Conservation (phyloP, 441 rosid species). For the Biscutella auriculata region DNA sequence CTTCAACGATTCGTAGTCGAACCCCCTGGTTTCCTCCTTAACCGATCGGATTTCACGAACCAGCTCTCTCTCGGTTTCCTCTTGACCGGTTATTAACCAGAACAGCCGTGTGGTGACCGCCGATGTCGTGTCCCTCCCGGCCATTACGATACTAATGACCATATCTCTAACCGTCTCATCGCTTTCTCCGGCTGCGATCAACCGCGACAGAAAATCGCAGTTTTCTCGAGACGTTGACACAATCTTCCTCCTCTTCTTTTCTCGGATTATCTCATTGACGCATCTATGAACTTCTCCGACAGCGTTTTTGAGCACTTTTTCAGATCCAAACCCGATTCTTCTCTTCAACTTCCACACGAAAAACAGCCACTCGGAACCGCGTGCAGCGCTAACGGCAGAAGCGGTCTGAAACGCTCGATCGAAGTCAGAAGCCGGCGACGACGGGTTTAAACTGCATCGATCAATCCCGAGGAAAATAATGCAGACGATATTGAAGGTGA, state of each 20-base stretch:
- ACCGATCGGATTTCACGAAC: constrained; percentile 17
- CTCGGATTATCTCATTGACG: constrained; percentile 30
- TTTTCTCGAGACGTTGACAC: no score
- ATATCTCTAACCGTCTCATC: constrained; percentile 39
- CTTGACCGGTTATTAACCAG: constrained; percentile 32
- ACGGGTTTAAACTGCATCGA: constrained; percentile 26
- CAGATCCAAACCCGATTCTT: constrained; percentile 50
- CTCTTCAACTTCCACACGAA: constrained; percentile 65
- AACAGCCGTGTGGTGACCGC: constrained; percentile 52
- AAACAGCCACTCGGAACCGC: constrained; percentile 51
- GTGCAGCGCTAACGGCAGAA: constrained; percentile 44
- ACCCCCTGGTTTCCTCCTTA: constrained; percentile 5
- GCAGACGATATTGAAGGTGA: constrained; percentile 37
- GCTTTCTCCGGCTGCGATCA: constrained; percentile 40
- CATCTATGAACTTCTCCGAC: constrained; percentile 34
- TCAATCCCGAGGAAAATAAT: constrained; percentile 42
- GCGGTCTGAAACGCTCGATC: constrained; percentile 53
- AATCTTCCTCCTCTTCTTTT: constrained; percentile 20
- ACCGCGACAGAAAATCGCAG: constrained; percentile 43
- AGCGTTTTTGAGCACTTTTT: constrained; percentile 44
- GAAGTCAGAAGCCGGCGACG: constrained; percentile 25
- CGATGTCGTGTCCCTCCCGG: constrained; percentile 50
- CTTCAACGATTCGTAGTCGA: constrained; percentile 40
- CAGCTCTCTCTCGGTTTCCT: constrained; percentile 20
- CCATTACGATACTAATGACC: constrained; percentile 45